Percentiles rank a stretch among this genome's conserved stretches.
Conservation (phyloP, 176 grass and related monocot genomes). For the Pontederia paniculata region DNA sequence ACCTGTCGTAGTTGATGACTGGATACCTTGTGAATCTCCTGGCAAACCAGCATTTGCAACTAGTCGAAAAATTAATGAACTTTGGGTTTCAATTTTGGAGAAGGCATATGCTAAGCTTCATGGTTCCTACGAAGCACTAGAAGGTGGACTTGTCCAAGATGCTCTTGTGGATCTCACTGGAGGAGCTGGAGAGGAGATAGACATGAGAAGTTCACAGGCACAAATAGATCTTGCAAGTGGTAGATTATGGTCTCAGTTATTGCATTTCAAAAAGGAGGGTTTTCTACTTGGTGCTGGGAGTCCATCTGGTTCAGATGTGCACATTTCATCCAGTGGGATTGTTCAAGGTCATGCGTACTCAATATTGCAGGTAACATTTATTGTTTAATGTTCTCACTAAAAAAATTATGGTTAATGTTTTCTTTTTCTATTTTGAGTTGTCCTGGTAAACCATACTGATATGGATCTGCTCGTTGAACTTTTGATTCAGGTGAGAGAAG, state of each 20-base stretch:
- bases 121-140: constrained; percentile 93
- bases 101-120: constrained; percentile 99
- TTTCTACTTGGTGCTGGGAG: constrained; percentile 99
- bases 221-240: constrained; percentile 96
- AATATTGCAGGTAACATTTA: constrained; percentile 69
- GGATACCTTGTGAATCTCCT: constrained; percentile 90
- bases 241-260: constrained; percentile 90
- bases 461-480: not conserved
- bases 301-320: constrained; percentile 88
- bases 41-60: constrained; percentile 95
- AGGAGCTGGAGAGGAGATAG: constrained; percentile 98
- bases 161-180: constrained; percentile 96
- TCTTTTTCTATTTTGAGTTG: not conserved
- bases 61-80: constrained; percentile 79
- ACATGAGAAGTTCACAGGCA: constrained; percentile 86
- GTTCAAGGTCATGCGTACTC: constrained; percentile 99
- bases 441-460: not conserved
- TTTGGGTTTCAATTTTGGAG: constrained; percentile 96
- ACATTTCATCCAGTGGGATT: constrained; percentile 96
- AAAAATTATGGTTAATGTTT: too few relatives aligned
- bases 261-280: constrained; percentile 95
- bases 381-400: not conserved
- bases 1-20: constrained; percentile 96
- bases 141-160: constrained; percentile 99
- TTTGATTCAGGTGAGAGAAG: constrained; percentile 78